These are phyloP conservation scores for Alloteropsis semialata DNA, from an alignment of 176 grass and related monocot species.

Conservation along the genomic window DNA sequence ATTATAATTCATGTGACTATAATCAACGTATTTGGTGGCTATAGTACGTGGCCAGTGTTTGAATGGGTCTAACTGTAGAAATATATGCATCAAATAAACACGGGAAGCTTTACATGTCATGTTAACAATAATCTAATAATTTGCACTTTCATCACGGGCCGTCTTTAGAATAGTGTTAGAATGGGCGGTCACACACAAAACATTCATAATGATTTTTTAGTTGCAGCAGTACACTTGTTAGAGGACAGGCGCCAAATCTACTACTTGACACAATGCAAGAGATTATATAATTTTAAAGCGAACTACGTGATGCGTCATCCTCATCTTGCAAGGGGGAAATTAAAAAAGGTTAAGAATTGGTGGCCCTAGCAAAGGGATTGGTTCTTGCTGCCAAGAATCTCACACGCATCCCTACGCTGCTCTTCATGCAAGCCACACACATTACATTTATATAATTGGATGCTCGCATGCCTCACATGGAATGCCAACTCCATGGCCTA, in stretches of 20 bases:
- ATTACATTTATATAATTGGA: slow-evolving; percentile 35
- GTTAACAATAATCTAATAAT: slow-evolving; percentile 18
- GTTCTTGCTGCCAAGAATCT: slow-evolving; percentile 53
- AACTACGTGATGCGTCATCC: slow-evolving; percentile 19
- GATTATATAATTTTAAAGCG: background rate
- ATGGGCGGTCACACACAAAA: background rate
- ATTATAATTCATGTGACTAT: background rate
- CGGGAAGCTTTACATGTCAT: slow-evolving; percentile 12
- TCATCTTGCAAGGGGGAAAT: slow-evolving; percentile 33
- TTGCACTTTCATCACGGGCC: background rate
- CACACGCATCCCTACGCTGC: slow-evolving; percentile 54
- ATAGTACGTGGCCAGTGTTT: background rate
- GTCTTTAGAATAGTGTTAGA: slow-evolving; percentile 18
- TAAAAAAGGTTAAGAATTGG: background rate
- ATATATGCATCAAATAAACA: background rate
- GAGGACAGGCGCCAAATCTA: slow-evolving; percentile 38
- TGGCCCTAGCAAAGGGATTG: slow-evolving; percentile 35
- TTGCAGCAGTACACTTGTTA: slow-evolving; percentile 22
- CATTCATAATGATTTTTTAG: slow-evolving; percentile 15
- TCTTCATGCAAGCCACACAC: slow-evolving; percentile 25
- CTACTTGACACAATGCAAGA: slow-evolving; percentile 22
- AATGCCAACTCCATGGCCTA: slow-evolving; percentile 56
- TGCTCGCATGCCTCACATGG: slow-evolving; percentile 55
- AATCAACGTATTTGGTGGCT: too few species aligned
- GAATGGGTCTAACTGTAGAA: background rate